A percentile compares a stretch with the other conserved stretches of the same genome.
These are phyloP conservation scores for Nemania sp. DNA, from an alignment of 2,329 filamentous ascomycete genomes.

Conservation along the genomic window DNA sequence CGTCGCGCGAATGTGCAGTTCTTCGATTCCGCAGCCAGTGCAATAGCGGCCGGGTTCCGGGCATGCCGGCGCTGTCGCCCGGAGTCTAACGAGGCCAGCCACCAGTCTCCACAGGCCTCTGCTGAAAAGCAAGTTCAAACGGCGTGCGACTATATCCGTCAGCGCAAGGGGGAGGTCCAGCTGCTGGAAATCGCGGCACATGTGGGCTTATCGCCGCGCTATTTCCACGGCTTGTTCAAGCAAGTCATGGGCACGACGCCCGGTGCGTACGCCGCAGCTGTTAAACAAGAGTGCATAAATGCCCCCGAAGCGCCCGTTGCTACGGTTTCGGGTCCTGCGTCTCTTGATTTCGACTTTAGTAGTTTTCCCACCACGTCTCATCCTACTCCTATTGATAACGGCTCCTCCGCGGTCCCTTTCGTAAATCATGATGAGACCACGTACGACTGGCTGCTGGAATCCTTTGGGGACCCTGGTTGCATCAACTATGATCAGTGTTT, in stretches of 20 bases:
- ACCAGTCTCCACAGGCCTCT: conserved; percentile 22
- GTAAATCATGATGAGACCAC: conserved; percentile 6
- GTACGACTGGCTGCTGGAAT: conserved; percentile 1
- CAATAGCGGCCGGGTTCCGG: conserved; percentile 53
- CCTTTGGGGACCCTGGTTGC: background rate
- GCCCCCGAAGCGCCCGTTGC: background rate
- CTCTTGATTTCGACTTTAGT: background rate
- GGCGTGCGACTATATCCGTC: conserved; percentile 33
- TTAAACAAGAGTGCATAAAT: conserved; percentile 18
- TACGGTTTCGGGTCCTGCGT: background rate
- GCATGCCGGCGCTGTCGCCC: conserved; percentile 43
- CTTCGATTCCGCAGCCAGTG: conserved; percentile 59
- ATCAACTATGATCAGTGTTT: conserved; percentile 2
- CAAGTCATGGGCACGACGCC: conserved; percentile 36
- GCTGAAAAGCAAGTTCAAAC: conserved; percentile 27
- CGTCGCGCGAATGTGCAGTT: conserved; percentile 71
- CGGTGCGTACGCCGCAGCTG: conserved; percentile 31
- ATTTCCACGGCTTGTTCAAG: conserved; percentile 41
- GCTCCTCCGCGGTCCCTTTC: background rate
- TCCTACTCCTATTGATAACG: background rate
- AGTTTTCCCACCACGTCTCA: background rate
- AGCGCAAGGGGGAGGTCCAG: conserved; percentile 31
- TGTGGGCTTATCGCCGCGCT: conserved; percentile 38
- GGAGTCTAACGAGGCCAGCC: conserved; percentile 25
- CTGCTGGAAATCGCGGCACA: conserved; percentile 32